phyloP scores from a whole-genome alignment of 805 yeast genomes.

The Candida golubevii region DNA sequence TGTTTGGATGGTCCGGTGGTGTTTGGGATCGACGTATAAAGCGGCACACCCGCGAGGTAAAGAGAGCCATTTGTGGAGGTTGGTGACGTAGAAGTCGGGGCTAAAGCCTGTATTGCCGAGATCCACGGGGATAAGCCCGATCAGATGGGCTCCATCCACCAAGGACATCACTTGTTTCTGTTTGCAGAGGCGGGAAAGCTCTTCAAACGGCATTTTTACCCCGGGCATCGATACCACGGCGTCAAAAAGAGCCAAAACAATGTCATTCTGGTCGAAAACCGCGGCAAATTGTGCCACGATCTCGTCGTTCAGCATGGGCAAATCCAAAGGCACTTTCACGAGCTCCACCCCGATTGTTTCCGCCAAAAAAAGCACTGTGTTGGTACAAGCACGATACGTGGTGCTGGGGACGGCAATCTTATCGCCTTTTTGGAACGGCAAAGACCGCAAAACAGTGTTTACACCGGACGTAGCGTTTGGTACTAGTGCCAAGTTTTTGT shows the following conservation, averaged over 20 bases:
- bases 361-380: conserved; percentile 43
- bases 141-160: conserved; percentile 71
- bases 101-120: conserved; percentile 29
- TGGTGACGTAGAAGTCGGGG: conserved; percentile 61
- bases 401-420: conserved; percentile 46
- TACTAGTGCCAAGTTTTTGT: conserved; percentile 47
- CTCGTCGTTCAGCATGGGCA: conserved; percentile 18
- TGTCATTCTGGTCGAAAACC: conserved; percentile 18
- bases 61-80: conserved; percentile 67
- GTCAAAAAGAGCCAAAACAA: conserved; percentile 49
- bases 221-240: conserved; percentile 65
- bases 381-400: conserved; percentile 51
- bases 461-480: conserved; percentile 60
- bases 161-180: conserved; percentile 47
- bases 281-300: conserved; percentile 22
- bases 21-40: conserved; percentile 50
- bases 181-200: conserved; percentile 42
- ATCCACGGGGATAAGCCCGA: conserved; percentile 50
- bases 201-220: conserved; percentile 50
- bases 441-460: conserved; percentile 52
- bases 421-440: conserved; percentile 50
- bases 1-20: conserved; percentile 49
- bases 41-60: conserved; percentile 57
- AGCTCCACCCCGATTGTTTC: conserved; percentile 26
- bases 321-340: conserved; percentile 14